Base-by-base conservation (phyloP, 2,329 filamentous ascomycete species). In the Cytospora schulzeri region DNA sequence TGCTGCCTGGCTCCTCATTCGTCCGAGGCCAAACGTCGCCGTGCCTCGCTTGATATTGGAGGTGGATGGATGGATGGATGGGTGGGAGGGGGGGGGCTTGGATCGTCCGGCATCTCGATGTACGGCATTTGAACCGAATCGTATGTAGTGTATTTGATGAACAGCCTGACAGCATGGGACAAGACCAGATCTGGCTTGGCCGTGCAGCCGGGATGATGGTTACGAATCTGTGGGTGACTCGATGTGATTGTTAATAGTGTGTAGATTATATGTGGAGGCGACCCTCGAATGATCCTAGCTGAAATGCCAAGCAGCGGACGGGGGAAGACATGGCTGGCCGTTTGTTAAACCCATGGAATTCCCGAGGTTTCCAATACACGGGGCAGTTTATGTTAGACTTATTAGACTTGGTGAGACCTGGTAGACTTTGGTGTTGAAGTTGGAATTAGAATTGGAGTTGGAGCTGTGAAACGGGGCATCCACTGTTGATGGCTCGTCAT, bases 81-180 rank as follows among this genome's bases (percentile, higher is more conserved):
- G 33, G 2, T 3, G 45, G 45, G 9, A 15, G 45, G 7, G 11
- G 11, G 14, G 29, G 29, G 29, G 29, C 4, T 31, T n/a, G 41
- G 45, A 48, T 48, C 45, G n/a, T 48, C 45, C 45, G 45, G 45
- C 45, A 48, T 22, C 45, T 48, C 45, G 45, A 48, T 24, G 45
- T 48, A 48, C 45, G 45, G 45, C 45, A 48, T 48, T 24, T 48
- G 8, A 14, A 24, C n/a, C 45, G 45, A 48, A 48, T 24, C n/a
- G 45, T 24, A 48, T 22, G 45, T 45, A 9, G n/a, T 48, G 22
- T 48, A 48, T 48, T 24, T 24, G 45, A 48, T 24, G 38, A 35
- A 35, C 31, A 35, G 33, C 33, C 14, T 35, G 19, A 48, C 45
- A 48, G 45, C 45, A 48, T 48, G n/a, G 45, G 45, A 48, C n/a